A percentile compares a stretch with the other conserved stretches of the same genome.
Conservation (phyloP, 164 flowering plant species). For the Sedum album region DNA sequence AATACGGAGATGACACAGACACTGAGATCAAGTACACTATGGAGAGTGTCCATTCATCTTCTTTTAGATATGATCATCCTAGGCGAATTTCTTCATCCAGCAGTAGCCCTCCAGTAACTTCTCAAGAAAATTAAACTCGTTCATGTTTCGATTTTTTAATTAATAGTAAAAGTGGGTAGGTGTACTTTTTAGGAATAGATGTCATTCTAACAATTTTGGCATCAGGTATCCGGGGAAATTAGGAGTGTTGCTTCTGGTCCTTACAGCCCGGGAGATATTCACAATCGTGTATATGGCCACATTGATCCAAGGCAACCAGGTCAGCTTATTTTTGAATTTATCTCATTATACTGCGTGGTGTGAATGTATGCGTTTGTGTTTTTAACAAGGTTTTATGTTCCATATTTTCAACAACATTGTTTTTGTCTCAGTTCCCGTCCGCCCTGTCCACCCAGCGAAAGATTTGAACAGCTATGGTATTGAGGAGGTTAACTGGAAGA, state of each 20-base stretch:
- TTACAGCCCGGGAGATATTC: background rate
- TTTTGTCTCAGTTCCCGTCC: background rate
- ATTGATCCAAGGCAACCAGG: constrained; percentile 7
- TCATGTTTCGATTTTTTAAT: too few species aligned
- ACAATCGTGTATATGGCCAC: background rate
- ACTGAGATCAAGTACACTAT: constrained; percentile 1
- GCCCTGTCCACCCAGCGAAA: background rate
- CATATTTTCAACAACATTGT: background rate
- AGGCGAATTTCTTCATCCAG: constrained; percentile 1
- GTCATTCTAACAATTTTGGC: background rate
- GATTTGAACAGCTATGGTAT: constrained; percentile 4
- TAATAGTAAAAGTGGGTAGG: too few species aligned
- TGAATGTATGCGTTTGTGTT: background rate
- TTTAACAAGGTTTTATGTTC: background rate
- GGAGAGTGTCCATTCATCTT: constrained; percentile 3
- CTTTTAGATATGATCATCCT: background rate
- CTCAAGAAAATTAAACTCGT: background rate
- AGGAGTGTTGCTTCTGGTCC: constrained; percentile 4
- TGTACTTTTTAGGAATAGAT: background rate
- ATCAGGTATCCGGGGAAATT: constrained; percentile 2
- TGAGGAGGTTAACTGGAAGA: background rate
- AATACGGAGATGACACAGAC: background rate
- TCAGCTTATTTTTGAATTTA: background rate
- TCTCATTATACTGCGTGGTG: background rate
- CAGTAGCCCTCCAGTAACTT: constrained; percentile 1